phyloP scores from a whole-genome alignment of 495 filamentous ascomycete genomes.

The Lophiostoma macrostomum region DNA sequence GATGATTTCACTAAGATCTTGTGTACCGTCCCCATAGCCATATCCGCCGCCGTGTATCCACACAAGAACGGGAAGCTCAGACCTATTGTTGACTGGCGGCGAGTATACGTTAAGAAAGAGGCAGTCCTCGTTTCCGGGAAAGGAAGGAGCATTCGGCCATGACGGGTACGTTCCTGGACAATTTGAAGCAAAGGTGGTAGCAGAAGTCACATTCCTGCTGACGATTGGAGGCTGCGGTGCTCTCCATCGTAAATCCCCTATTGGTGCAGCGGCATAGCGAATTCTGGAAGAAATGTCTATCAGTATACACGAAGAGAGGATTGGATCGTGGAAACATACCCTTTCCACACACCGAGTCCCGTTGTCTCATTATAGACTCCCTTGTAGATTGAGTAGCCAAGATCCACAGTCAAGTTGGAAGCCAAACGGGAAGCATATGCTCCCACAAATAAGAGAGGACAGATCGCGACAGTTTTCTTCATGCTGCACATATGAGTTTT shows the following conservation, averaged over 20 bases:
- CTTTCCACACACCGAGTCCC: constrained; percentile 24
- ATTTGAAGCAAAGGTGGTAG: constrained; percentile 1
- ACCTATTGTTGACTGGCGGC: neutral
- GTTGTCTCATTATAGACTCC: constrained; percentile 8
- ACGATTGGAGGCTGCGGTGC: constrained; percentile 31
- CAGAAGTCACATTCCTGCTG: constrained; percentile 20
- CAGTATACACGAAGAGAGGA: neutral
- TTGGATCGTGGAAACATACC: neutral
- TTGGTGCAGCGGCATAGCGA: constrained; percentile 21
- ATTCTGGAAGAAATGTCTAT: constrained; percentile 2
- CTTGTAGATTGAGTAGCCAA: constrained; percentile 25
- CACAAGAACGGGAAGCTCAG: constrained; percentile 32
- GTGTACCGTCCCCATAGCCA: constrained; percentile 29
- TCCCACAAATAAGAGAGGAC: neutral
- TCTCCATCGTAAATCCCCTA: constrained; percentile 33
- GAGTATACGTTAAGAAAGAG: constrained; percentile 34
- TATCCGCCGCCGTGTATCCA: constrained; percentile 42
- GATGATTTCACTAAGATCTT: constrained; percentile 33
- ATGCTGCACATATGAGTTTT: too few species aligned
- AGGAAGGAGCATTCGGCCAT: neutral
- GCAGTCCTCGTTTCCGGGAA: constrained; percentile 36
- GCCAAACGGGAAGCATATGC: neutral
- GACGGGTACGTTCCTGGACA: constrained; percentile 16
- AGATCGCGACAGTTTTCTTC: neutral
- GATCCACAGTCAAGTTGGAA: constrained; percentile 20